These are phyloP conservation scores for Narthecium ossifragum DNA, from an alignment of 106 monocot species.

Conservation along the genomic window DNA sequence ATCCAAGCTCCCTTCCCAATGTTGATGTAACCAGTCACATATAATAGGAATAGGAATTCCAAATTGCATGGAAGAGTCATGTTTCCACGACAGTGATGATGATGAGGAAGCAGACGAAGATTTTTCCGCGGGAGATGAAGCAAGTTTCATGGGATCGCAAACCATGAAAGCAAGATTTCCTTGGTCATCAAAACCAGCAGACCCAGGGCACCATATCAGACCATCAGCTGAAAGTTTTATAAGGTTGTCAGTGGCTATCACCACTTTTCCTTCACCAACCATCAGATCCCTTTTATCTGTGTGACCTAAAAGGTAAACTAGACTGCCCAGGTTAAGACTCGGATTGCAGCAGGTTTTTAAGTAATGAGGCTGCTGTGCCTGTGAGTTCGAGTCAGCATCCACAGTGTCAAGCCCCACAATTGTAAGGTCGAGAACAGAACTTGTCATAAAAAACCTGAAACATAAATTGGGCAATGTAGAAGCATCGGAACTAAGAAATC, in stretches of 20 bases:
- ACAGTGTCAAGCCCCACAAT: constrained; percentile 79
- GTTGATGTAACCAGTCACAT: constrained; percentile 85
- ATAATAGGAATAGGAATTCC: constrained; percentile 89
- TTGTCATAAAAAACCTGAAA: constrained; percentile 96
- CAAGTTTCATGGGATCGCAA: constrained; percentile 96
- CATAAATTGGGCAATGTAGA: background rate
- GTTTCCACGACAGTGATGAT: constrained; percentile 43
- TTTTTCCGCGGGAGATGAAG: constrained; percentile 63
- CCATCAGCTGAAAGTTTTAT: constrained; percentile 82
- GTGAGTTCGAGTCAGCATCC: constrained; percentile 46
- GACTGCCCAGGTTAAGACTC: constrained; percentile 58
- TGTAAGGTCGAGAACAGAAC: constrained; percentile 88
- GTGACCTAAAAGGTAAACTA: constrained; percentile 62
- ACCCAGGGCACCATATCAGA: constrained; percentile 66
- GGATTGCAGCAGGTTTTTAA: constrained; percentile 70
- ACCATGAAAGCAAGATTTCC: constrained; percentile 96
- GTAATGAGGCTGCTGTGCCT: constrained; percentile 52
- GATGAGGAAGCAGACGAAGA: constrained; percentile 69
- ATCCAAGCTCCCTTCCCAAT: constrained; percentile 94
- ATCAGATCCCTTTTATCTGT: constrained; percentile 50
- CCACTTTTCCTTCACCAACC: constrained; percentile 79
- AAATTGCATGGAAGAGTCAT: constrained; percentile 59
- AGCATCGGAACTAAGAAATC: background rate
- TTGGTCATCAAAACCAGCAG: constrained; percentile 87
- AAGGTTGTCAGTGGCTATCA: constrained; percentile 88